phyloP scores from a whole-genome alignment of 805 yeast species.

The Cyberlindnera euphorbiiphila region DNA sequence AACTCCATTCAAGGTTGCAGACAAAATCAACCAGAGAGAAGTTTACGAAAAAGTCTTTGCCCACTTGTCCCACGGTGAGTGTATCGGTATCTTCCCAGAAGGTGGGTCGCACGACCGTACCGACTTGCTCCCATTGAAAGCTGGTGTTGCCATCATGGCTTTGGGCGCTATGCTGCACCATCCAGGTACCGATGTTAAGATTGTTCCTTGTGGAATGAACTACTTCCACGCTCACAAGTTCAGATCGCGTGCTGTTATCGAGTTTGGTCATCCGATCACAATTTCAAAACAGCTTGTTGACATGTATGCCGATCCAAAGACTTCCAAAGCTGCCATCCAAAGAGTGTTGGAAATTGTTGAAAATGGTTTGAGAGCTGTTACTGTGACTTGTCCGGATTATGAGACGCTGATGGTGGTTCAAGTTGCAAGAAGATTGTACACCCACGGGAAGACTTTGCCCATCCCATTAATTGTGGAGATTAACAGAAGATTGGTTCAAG shows the following conservation, averaged over 20 bases:
- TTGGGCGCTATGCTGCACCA: constrained; percentile 84
- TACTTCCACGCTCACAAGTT: constrained; percentile 95
- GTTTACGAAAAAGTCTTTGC: constrained; percentile 84
- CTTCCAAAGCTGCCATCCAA: constrained; percentile 66
- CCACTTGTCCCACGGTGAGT: constrained; percentile 74
- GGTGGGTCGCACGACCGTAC: constrained; percentile 98
- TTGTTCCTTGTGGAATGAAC: constrained; percentile 97
- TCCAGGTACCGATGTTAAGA: constrained; percentile 72
- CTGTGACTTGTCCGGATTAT: constrained; percentile 89
- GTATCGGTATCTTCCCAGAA: constrained; percentile 94
- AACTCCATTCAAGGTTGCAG: constrained; percentile 65
- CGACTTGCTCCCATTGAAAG: constrained; percentile 85
- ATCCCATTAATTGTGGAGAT: constrained; percentile 83
- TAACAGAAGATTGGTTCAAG: constrained; percentile 81
- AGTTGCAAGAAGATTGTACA: constrained; percentile 87
- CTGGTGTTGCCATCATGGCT: constrained; percentile 98
- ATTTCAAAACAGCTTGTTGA: constrained; percentile 58
- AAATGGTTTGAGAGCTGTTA: constrained; percentile 78
- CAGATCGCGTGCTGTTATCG: constrained; percentile 92
- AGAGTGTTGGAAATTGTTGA: constrained; percentile 69
- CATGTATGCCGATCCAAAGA: constrained; percentile 59
- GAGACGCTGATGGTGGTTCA: constrained; percentile 94
- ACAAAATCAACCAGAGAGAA: constrained; percentile 76
- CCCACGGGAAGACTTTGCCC: constrained; percentile 71
- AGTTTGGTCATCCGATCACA: constrained; percentile 85